Base-by-base conservation (phyloP, 139 green algal genomes). In the Micractinium conductrix region DNA sequence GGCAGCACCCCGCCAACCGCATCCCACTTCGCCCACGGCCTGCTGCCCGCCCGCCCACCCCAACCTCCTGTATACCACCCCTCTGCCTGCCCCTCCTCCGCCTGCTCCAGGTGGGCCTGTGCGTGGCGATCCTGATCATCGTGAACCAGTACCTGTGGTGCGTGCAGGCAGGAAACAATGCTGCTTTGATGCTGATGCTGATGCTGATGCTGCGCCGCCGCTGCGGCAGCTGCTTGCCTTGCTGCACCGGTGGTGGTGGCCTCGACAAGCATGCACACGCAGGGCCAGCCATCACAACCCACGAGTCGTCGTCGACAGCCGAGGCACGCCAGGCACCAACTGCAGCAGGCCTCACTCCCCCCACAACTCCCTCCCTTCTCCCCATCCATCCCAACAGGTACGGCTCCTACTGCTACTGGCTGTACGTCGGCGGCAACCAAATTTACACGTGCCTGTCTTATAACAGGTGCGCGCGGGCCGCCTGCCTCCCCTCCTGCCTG, bases 101-200 rank as follows among this genome's bases (percentile, higher is more conserved):
- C 3, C 8, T 9, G 6, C 33, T 38, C 40, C 76, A 82, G 76
- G 9, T 24, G 0, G 76, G 76, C 28, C 63, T 67, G 2, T 71
- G 50, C 40, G 48, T 72, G 22, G 76, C 55, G 10, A 82, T 82
- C 55, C 38, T 82, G 58, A 58, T 82, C 26, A 82, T 82, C 28
- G 76, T 82, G 26, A 82, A 82, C 76, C 33, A 48, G 12, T 37
- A 58, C 4, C 76, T 73, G 2, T 55, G 53, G 38, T 81, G 35
- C n/a, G 24, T 68, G 45, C 24, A 22, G 28, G 7, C 44, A 50
- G 10, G 42, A 8, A 24, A n/a, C n/a, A 42, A 35, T 37, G 63
- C 12, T 24, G 30, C 30, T 12, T 42, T 30, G 26, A 33, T 26
- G 65, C 63, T 38, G n/a, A 33, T 68, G 60, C 65, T 21, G 5